Evolutionary conservation across 495 filamentous ascomycete species (phyloP).

Genomic region (Acidiella bohemica): DNA sequence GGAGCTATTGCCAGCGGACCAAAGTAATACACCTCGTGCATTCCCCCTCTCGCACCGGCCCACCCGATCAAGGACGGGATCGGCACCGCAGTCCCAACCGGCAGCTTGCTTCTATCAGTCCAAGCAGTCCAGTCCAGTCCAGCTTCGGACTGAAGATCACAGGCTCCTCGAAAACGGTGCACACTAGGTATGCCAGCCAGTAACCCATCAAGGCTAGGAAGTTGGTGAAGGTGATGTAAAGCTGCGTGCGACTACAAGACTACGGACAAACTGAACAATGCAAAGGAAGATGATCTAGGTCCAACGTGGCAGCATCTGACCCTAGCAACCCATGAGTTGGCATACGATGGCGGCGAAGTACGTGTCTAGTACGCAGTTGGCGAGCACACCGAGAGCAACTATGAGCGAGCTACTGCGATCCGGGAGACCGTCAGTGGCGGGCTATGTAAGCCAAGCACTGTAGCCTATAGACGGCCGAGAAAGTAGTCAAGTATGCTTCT

Average conservation of each 20-base stretch:
- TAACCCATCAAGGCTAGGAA: constrained; percentile 27
- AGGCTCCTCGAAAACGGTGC: constrained; percentile 47
- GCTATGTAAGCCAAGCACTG: no score
- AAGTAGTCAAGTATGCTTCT: no score
- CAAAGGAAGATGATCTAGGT: constrained; percentile 30
- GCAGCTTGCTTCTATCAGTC: constrained; percentile 34
- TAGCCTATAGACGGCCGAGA: no score
- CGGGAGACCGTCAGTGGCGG: no score
- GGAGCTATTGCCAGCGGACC: constrained; percentile 8
- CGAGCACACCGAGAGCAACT: constrained; percentile 17
- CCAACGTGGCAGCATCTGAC: constrained; percentile 30
- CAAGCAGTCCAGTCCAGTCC: constrained; percentile 30
- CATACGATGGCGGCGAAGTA: constrained; percentile 31
- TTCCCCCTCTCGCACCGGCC: constrained; percentile 10
- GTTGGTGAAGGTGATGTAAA: constrained; percentile 31
- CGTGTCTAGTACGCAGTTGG: constrained; percentile 31
- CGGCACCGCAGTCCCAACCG: constrained; percentile 35
- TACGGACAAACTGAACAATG: constrained; percentile 23
- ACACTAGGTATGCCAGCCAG: constrained; percentile 30
- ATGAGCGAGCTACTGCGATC: constrained; percentile 38
- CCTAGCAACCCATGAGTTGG: constrained; percentile 32
- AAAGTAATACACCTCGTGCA: constrained; percentile 11
- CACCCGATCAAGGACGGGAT: constrained; percentile 22
- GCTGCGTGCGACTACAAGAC: constrained; percentile 30
- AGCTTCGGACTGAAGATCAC: constrained; percentile 16